Conservation (phyloP, 1,139 yeast species). For the Saccharomyces hybrid region DNA sequence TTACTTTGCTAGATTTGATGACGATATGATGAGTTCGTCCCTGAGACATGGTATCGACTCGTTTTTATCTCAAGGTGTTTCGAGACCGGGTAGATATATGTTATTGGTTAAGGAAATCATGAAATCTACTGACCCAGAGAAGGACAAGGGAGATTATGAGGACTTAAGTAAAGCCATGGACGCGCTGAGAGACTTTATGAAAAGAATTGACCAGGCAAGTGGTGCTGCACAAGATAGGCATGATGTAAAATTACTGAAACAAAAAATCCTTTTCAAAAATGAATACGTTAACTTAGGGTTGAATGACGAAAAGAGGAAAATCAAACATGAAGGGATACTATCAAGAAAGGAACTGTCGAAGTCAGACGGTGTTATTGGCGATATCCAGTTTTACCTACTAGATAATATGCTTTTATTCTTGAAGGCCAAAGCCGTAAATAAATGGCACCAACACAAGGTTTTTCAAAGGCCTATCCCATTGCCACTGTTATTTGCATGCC, state of each 20-base stretch:
- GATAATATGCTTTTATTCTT: conserved; percentile 85
- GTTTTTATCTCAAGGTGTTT: conserved; percentile 88
- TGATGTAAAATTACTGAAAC: conserved; percentile 78
- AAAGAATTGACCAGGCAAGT: conserved; percentile 77
- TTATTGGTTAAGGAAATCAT: conserved; percentile 73
- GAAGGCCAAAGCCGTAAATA: conserved; percentile 78
- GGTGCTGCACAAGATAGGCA: conserved; percentile 94
- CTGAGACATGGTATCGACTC: conserved; percentile 88
- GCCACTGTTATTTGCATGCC: conserved; percentile 68
- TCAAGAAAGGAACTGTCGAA: conserved; percentile 31
- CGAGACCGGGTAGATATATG: conserved; percentile 92
- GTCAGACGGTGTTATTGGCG: conserved; percentile 39
- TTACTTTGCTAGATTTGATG: conserved; percentile 83
- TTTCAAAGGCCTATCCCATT: conserved; percentile 89
- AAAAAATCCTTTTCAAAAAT: conserved; percentile 66
- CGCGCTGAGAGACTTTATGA: conserved; percentile 67
- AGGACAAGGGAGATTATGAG: conserved; percentile 56
- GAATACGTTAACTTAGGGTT: conserved; percentile 83
- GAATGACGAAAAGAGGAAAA: conserved; percentile 70
- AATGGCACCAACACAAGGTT: conserved; percentile 85
- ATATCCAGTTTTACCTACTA: conserved; percentile 68
- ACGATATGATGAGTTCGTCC: conserved; percentile 78
- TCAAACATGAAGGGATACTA: conserved; percentile 36
- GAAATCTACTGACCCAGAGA: conserved; percentile 55
- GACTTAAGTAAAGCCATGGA: conserved; percentile 68